phyloP scores from a whole-genome alignment of 805 yeast species.

The Candida coleopterorum region DNA sequence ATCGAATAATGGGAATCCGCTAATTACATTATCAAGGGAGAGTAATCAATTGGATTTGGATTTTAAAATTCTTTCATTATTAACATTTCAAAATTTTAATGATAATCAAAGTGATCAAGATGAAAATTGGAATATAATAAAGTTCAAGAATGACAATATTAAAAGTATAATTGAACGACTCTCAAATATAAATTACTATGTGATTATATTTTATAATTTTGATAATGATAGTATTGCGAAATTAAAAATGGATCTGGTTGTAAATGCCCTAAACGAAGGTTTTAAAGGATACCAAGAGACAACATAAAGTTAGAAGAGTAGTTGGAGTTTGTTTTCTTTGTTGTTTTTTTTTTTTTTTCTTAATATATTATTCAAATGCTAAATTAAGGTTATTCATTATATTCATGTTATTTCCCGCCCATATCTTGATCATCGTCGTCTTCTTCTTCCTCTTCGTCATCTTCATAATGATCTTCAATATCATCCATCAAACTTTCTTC shows the following conservation, averaged over 20 bases:
- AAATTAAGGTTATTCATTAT: background rate
- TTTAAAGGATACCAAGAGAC: conserved; percentile 28
- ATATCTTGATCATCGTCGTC: conserved; percentile 35
- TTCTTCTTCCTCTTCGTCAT: conserved; percentile 59
- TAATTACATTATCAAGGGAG: conserved; percentile 26
- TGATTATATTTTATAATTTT: conserved; percentile 24
- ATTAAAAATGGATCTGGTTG: conserved; percentile 28
- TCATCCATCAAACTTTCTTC: conserved; percentile 47
- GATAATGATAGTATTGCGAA: conserved; percentile 31
- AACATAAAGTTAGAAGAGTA: background rate
- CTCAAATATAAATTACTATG: background rate
- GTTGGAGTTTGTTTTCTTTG: background rate
- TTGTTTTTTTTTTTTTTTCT: background rate
- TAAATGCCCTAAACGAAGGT: conserved; percentile 26
- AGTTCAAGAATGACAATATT: conserved; percentile 20
- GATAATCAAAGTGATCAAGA: conserved; percentile 17
- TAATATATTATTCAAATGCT: background rate
- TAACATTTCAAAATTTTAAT: conserved; percentile 27
- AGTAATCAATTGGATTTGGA: conserved; percentile 6
- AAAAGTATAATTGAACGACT: conserved; percentile 9
- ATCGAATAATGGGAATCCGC: conserved; percentile 33
- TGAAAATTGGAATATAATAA: conserved; percentile 27
- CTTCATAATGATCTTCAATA: conserved; percentile 50
- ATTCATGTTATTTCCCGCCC: conserved; percentile 6
- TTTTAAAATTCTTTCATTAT: conserved; percentile 9